Percentiles rank a stretch among this genome's conserved stretches.
Evolutionary conservation across 371 early-diverging fungal species (phyloP).

Genomic region (Lichtheimia hyalospora): DNA sequence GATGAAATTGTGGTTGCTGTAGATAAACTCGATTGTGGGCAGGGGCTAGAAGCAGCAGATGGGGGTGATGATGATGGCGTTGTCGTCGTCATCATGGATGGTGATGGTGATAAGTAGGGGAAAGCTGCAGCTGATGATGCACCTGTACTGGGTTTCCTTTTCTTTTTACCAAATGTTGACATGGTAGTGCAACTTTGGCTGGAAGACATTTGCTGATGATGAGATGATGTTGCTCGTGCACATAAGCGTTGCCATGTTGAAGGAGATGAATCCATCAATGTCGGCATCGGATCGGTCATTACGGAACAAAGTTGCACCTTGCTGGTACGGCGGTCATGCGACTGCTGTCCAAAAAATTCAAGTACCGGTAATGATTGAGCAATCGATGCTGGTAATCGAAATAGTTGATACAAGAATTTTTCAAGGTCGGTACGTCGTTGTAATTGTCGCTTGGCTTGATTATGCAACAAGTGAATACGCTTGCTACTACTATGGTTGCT

Average conservation of each 20-base stretch:
- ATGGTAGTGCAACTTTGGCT: not conserved
- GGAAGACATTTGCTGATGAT: not conserved
- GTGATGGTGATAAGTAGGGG: too few relatives aligned
- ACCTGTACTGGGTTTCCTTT: too few relatives aligned
- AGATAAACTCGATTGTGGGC: not conserved
- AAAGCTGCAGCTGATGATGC: too few relatives aligned
- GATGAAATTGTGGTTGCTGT: slow-evolving; percentile 3
- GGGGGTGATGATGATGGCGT: slow-evolving; percentile 10
- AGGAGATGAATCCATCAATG: not conserved
- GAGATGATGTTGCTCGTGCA: too few relatives aligned
- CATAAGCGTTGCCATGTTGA: not conserved
- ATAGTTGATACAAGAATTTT: slow-evolving; percentile 21
- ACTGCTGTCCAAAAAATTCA: slow-evolving; percentile 34
- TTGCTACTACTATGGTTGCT: slow-evolving; percentile 11
- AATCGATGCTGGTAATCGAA: slow-evolving; percentile 20
- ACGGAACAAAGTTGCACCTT: slow-evolving; percentile 1
- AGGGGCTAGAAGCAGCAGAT: not conserved
- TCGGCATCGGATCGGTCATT: not conserved
- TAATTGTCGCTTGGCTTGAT: slow-evolving; percentile 10
- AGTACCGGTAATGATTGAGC: slow-evolving; percentile 25
- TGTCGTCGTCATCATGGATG: not conserved
- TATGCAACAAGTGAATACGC: slow-evolving; percentile 9
- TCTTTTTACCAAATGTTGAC: too few relatives aligned
- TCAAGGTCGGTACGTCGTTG: slow-evolving; percentile 26
- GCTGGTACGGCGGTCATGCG: slow-evolving; percentile 14